phyloP scores from a whole-genome alignment of 495 filamentous ascomycete species.

The Letharia lupina region DNA sequence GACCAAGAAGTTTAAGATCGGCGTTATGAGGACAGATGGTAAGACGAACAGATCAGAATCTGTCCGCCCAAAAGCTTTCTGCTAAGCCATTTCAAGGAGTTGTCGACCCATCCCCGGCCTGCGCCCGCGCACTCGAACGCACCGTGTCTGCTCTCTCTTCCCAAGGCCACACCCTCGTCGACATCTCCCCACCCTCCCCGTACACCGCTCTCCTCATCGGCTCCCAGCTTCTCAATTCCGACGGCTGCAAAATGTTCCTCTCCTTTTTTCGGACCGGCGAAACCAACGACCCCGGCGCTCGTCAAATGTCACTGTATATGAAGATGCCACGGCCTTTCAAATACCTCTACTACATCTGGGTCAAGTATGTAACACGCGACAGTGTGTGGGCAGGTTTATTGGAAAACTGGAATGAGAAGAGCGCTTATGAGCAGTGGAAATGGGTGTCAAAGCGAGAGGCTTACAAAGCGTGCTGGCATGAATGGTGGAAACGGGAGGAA shows the following conservation, averaged over 20 bases:
- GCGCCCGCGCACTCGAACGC: slow-evolving; percentile 63
- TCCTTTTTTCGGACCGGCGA: slow-evolving; percentile 72
- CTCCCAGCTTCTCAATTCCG: slow-evolving; percentile 76
- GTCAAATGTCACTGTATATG: slow-evolving; percentile 63
- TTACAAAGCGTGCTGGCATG: slow-evolving; percentile 67
- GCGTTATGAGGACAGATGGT: slow-evolving; percentile 73
- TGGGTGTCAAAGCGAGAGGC: slow-evolving; percentile 67
- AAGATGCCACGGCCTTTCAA: slow-evolving; percentile 66
- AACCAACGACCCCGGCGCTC: slow-evolving; percentile 70
- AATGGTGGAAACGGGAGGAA: slow-evolving; percentile 67
- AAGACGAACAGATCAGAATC: slow-evolving; percentile 5
- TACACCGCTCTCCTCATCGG: slow-evolving; percentile 73
- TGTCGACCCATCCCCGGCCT: slow-evolving; percentile 80
- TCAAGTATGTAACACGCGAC: slow-evolving; percentile 73
- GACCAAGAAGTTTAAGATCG: slow-evolving; percentile 59
- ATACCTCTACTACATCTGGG: slow-evolving; percentile 81
- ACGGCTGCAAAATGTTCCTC: slow-evolving; percentile 75
- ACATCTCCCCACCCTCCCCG: slow-evolving; percentile 58
- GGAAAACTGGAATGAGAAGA: slow-evolving; percentile 59
- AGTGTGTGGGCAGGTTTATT: slow-evolving; percentile 70
- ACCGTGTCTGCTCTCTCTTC: slow-evolving; percentile 57
- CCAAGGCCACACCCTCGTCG: slow-evolving; percentile 68
- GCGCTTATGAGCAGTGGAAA: slow-evolving; percentile 70
- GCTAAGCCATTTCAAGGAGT: slow-evolving; percentile 42
- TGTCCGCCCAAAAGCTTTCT: slow-evolving; percentile 8